Base-by-base conservation (phyloP, 2,329 filamentous ascomycete genomes). In the Chaetomiaceae sp. region DNA sequence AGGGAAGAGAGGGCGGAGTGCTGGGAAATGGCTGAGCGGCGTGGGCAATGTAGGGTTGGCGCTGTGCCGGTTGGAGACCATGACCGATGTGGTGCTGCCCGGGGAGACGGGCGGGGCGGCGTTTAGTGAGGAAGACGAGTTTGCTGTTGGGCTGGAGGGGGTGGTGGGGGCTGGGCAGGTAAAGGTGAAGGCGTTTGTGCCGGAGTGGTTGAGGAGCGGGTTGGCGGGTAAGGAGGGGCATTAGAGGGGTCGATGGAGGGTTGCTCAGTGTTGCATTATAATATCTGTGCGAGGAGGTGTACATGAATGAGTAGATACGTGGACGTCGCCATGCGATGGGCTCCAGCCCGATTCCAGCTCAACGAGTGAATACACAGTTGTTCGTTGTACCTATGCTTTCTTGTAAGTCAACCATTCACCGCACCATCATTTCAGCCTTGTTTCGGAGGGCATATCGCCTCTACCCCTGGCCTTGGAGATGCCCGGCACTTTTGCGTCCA, bases 11-110 rank as follows among this genome's bases (percentile, higher is more conserved):
- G 79, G 86, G 65, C 83, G 90, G 62, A 85, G 84, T 57, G 84
- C 87, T 0, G 94, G 92, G 39, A 95, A 89, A 67, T 91, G 89
- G 74, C 75, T 97, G 48, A 75, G 75, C 29, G 87, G 88, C 0
- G 75, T 92, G 14, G 92, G 91, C 1, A 95, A 96, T 66, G 72
- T 97, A 27, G 94, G 94, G 1, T 75, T 99, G 48, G 92, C 85
- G 2, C 72, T 96, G 61, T 96, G 92, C 67, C 83, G 92, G 23
- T 71, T 97, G 62, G 91, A 95, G 72, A 85, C 86, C 66, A 96
- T 96, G 91, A 95, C 89, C 5, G 87, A 90, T 65, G 73, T 94
- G 44, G 75, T 76, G 31, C 73, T 94, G 50, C 87, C 87, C 2
- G 87, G 84, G 5, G 81, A 82, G 53, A 83, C 87, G 58, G 79